These are phyloP conservation scores for Dillenia turbinata DNA, from an alignment of 164 flowering plant genomes.

Conservation along the genomic window DNA sequence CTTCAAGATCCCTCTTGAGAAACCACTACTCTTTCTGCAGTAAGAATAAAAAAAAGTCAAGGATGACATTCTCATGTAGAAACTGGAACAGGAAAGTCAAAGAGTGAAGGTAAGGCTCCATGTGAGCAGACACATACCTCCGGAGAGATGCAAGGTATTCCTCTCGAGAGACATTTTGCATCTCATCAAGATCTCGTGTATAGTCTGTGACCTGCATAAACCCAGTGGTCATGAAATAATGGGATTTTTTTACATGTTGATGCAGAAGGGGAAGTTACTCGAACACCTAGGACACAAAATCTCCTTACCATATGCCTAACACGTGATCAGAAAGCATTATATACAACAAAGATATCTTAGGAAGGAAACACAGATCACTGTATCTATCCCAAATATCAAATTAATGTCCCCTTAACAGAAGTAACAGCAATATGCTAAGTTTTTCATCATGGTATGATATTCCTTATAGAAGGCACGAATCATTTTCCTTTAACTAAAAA, in stretches of 20 bases:
- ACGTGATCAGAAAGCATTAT: no score
- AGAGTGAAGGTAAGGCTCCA: slow-evolving; percentile 11
- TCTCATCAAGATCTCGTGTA: slow-evolving; percentile 94
- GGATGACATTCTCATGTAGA: slow-evolving; percentile 6
- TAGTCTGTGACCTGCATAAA: slow-evolving; percentile 89
- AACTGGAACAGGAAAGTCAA: no score
- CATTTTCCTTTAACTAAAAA: not conserved
- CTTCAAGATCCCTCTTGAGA: slow-evolving; percentile 88
- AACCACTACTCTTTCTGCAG: slow-evolving; percentile 97
- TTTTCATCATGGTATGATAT: no score
- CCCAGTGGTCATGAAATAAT: not conserved
- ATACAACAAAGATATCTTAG: no score
- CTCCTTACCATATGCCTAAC: no score
- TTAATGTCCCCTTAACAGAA: no score
- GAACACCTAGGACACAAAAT: no score
- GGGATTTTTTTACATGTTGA: not conserved
- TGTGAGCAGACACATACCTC: slow-evolving; percentile 39
- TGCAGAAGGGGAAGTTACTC: not conserved
- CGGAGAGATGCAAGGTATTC: slow-evolving; percentile 96
- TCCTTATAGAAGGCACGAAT: no score
- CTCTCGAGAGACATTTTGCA: slow-evolving; percentile 92
- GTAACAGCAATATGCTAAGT: no score
- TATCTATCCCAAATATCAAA: no score
- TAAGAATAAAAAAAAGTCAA: not conserved
- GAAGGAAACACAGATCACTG: no score